Evolutionary conservation across 1,139 yeast species (phyloP).

Genomic region (Geotrichum carabidarum): DNA sequence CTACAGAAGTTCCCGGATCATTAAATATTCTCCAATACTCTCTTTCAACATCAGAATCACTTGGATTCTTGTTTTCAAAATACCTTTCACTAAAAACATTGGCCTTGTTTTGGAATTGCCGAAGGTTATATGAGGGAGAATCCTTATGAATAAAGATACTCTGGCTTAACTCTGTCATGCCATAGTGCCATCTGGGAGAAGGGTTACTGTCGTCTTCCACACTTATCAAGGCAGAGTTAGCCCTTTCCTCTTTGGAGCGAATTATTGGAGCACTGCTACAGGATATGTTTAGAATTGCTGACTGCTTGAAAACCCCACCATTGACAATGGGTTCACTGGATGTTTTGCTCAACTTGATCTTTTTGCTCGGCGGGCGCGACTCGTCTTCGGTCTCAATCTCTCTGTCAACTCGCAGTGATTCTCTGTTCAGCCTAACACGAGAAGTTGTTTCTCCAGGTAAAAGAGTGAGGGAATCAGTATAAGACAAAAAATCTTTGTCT

Average conservation of each 20-base stretch:
- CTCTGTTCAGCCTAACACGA: not conserved
- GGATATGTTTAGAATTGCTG: not conserved
- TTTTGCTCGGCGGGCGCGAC: not conserved
- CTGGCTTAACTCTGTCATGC: not conserved
- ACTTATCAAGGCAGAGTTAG: constrained; percentile 1
- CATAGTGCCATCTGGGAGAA: constrained; percentile 9
- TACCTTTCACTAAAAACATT: constrained; percentile 41
- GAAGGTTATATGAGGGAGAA: constrained; percentile 53
- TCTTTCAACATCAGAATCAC: constrained; percentile 31
- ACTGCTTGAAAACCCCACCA: not conserved
- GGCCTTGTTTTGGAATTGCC: constrained; percentile 59
- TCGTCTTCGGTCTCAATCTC: constrained; percentile 1
- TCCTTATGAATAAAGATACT: constrained; percentile 50
- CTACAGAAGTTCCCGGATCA: constrained; percentile 38
- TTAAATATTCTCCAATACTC: constrained; percentile 40
- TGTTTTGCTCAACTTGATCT: not conserved
- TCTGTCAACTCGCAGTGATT: too few relatives aligned
- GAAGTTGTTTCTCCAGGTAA: constrained; percentile 11
- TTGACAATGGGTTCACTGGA: not conserved
- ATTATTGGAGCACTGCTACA: constrained; percentile 10
- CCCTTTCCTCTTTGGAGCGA: constrained; percentile 1
- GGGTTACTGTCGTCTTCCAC: not conserved
- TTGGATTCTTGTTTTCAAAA: constrained; percentile 29
- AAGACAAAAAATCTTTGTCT: constrained; percentile 1
- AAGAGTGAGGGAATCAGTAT: constrained; percentile 1